Evolutionary conservation across 495 filamentous ascomycete species (phyloP), one percentile per base, ranked within the genome.

Genomic region (Neurospora cerealis): DNA sequence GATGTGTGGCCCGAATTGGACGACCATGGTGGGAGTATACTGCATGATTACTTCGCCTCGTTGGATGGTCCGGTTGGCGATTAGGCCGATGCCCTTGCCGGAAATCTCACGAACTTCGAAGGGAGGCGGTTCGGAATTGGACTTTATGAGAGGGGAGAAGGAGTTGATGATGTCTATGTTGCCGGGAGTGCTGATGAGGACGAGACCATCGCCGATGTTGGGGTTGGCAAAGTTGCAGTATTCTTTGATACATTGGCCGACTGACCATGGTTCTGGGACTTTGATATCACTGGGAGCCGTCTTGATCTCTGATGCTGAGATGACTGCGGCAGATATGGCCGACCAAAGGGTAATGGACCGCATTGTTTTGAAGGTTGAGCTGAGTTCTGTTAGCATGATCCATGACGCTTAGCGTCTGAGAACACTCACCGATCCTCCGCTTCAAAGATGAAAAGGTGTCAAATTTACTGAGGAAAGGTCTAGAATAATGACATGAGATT

Each of bases 31-130:
- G 13, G 83, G 79, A 1, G 74, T 60, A 34, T 77, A 78, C 1
- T 78, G 72, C 75, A 85, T 80, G 69, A 86, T 74, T 39, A 79
- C 74, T 70, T 85, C 84, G 24, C 83, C 83, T 34, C 77, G 79
- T 4, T 24, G 73, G 62, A 86, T 85, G 7, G 78, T 78, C 19
- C 81, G 70, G 38, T 79, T 80, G n/a, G 83, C 83, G 7, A 84
- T 71, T 36, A 86, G 71, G 0, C 84, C 84, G 6, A 77, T 72
- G 0, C 83, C 84, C 41, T 85, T 86, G 6, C 81, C 82, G 0
- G 79, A 74, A 2, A 86, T 72, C 1, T 81, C 70, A 7, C 74
- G 74, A 0, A 71, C 76, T 72, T 82, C 75, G 66, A 80, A 84
- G 0, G 80, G 77, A 4, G 72, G 71, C 3, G 78, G 46, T 3